phyloP scores from a whole-genome alignment of 2,329 filamentous ascomycete genomes.

The Fusarium praegraminearum region DNA sequence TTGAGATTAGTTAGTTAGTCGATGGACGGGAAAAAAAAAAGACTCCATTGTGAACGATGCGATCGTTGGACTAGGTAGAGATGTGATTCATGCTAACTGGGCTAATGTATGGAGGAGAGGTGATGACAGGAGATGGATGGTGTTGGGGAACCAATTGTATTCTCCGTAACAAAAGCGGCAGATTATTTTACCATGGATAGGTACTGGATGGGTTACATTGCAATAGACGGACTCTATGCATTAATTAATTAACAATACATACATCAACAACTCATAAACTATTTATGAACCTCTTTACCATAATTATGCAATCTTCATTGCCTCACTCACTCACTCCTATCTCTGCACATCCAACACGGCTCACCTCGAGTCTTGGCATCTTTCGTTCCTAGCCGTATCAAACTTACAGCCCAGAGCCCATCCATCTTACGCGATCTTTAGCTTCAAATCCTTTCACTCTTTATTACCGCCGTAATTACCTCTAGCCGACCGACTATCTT shows the following conservation, averaged over 20 bases:
- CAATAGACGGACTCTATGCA: background rate
- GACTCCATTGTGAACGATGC: background rate
- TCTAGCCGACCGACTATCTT: background rate
- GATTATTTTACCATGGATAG: background rate
- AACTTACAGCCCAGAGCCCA: background rate
- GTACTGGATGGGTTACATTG: background rate
- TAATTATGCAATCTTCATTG: background rate
- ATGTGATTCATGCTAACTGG: background rate
- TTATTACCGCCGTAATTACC: constrained; percentile 1
- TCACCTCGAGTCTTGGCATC: background rate
- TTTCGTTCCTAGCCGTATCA: constrained; percentile 27
- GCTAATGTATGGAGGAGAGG: background rate
- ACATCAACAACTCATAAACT: background rate
- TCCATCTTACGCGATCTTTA: background rate
- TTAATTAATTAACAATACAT: background rate
- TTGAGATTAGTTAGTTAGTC: background rate
- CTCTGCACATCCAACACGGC: background rate
- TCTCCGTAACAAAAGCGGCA: background rate
- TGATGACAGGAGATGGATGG: background rate
- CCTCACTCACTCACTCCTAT: too few species aligned
- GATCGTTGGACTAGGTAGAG: background rate
- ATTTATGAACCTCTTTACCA: background rate
- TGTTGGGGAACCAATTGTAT: background rate
- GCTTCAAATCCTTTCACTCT: background rate
- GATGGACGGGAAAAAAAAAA: background rate